Evolutionary conservation across 2,329 filamentous ascomycete genomes (phyloP).

Genomic region (Fusarium sp.): DNA sequence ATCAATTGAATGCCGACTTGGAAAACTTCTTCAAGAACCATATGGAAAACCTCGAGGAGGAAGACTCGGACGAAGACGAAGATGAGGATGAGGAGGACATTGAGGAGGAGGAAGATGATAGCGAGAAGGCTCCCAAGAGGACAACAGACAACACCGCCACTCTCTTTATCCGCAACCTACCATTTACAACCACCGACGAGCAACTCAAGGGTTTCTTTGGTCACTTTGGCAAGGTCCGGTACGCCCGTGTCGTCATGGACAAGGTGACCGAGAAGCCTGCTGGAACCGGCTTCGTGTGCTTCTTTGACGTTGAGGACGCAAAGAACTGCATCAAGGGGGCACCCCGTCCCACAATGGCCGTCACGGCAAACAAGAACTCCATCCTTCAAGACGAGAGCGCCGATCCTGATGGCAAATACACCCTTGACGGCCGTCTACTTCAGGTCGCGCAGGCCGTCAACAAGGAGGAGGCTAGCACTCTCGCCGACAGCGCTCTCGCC

Average conservation of each 20-base stretch:
- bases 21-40: conserved; percentile 69
- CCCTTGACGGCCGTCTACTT: conserved; percentile 87
- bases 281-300: conserved; percentile 95
- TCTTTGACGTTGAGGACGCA: conserved; percentile 80
- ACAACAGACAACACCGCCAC: conserved; percentile 74
- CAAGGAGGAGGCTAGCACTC: conserved; percentile 79
- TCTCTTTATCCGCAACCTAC: conserved; percentile 92
- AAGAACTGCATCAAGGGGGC: conserved; percentile 79
- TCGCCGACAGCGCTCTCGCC: conserved; percentile 75
- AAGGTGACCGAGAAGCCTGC: conserved; percentile 85
- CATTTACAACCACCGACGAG: conserved; percentile 87
- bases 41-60: conserved; percentile 67
- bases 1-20: conserved; percentile 57
- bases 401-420: conserved; percentile 87
- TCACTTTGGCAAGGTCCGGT: conserved; percentile 88
- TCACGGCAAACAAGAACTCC: conserved; percentile 74
- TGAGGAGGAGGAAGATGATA: conserved; percentile 54
- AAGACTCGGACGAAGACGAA: conserved; percentile 62
- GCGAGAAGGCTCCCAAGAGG: conserved; percentile 41
- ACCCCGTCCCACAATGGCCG: conserved; percentile 66
- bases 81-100: conserved; percentile 50
- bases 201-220: conserved; percentile 85
- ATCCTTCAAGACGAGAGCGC: conserved; percentile 87
- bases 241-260: conserved; percentile 92
- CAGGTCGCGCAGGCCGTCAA: conserved; percentile 87